A percentile compares a stretch with the other conserved stretches of the same genome.
Evolutionary conservation across 2,329 filamentous ascomycete species (phyloP).

Genomic region (Pseudocercospora fuligena): DNA sequence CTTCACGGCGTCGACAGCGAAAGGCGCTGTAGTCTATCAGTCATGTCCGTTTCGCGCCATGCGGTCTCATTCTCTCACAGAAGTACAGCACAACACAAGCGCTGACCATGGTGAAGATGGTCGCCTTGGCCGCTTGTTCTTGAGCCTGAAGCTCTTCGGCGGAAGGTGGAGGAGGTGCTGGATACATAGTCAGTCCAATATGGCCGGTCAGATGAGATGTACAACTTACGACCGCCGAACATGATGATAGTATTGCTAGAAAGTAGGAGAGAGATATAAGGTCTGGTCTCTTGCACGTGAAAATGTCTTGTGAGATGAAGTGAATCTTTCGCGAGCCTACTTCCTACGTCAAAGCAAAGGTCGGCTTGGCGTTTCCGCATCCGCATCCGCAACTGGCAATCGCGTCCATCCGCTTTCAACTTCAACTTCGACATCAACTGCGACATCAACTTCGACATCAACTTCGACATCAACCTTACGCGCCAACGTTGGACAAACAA

Average conservation of each 20-base stretch:
- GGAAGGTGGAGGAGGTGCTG: conserved; percentile 72
- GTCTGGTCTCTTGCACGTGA: conserved; percentile 5
- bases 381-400: not conserved
- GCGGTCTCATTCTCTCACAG: conserved; percentile 59
- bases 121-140: conserved; percentile 70
- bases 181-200: conserved; percentile 14
- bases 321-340: conserved; percentile 17
- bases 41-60: not conserved
- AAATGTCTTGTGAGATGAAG: conserved; percentile 9
- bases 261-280: not conserved
- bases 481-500: not conserved
- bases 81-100: conserved; percentile 74
- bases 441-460: conserved; percentile 10
- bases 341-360: not conserved
- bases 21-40: conserved; percentile 52
- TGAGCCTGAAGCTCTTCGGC: conserved; percentile 70
- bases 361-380: conserved; percentile 7
- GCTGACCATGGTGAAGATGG: conserved; percentile 69
- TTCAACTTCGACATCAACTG: conserved; percentile 10
- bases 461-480: conserved; percentile 1
- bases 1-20: conserved; percentile 59
- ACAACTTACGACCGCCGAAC: conserved; percentile 36
- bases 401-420: not conserved
- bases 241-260: conserved; percentile 24
- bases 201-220: not conserved